Evolutionary conservation across 805 yeast species (phyloP).

Genomic region (Clavispora asparagi): DNA sequence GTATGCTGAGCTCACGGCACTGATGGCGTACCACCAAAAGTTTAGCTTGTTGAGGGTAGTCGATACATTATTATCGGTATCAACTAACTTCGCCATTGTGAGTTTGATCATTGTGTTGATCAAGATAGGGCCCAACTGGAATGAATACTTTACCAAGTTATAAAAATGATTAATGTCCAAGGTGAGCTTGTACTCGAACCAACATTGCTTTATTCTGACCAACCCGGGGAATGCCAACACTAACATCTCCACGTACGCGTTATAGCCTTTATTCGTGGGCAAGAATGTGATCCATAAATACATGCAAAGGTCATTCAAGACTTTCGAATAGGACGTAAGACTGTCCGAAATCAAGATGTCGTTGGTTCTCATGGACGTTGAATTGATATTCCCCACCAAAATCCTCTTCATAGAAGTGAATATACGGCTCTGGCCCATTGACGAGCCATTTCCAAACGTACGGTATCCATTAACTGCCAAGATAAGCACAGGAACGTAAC

Average conservation of each 20-base stretch:
- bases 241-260: conserved; percentile 24
- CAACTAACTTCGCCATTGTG: conserved; percentile 8
- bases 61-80: conserved; percentile 2
- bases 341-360: conserved; percentile 84
- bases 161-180: conserved; percentile 52
- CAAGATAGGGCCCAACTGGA: conserved; percentile 47
- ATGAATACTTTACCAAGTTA: conserved; percentile 71
- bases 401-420: conserved; percentile 49
- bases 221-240: conserved; percentile 52
- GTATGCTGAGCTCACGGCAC: conserved; percentile 64
- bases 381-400: conserved; percentile 54
- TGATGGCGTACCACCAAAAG: conserved; percentile 39
- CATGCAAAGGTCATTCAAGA: conserved; percentile 65
- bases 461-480: conserved; percentile 10
- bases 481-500: conserved; percentile 11
- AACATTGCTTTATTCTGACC: conserved; percentile 81
- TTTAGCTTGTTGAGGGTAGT: conserved; percentile 19
- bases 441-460: conserved; percentile 29
- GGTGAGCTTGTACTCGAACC: conserved; percentile 56
- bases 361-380: conserved; percentile 53
- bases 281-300: conserved; percentile 41
- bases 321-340: conserved; percentile 73
- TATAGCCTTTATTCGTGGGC: conserved; percentile 16
- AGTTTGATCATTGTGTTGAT: conserved; percentile 19
- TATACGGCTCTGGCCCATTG: conserved; percentile 40